Percentiles rank a stretch among this genome's conserved stretches.
These are phyloP conservation scores for Neurospora sp. DNA, from an alignment of 495 filamentous ascomycete genomes.

Conservation along the genomic window DNA sequence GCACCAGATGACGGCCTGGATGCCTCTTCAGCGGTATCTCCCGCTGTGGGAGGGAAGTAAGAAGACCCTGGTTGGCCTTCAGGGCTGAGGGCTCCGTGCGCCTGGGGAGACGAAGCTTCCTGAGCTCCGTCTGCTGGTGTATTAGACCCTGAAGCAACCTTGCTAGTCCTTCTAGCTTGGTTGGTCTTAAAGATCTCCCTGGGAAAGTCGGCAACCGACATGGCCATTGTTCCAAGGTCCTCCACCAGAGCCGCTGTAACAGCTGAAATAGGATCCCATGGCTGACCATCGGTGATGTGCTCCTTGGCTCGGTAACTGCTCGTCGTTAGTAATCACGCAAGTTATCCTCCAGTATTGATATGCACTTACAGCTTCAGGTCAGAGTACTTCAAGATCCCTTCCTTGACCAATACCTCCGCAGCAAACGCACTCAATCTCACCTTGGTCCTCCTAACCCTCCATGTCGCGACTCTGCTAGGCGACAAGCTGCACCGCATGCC, in stretches of 20 bases:
- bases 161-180: not conserved
- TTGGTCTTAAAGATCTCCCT: slow-evolving; percentile 49
- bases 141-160: not conserved
- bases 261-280: slow-evolving; percentile 62
- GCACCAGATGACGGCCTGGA: not conserved
- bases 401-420: slow-evolving; percentile 51
- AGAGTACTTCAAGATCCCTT: slow-evolving; percentile 49
- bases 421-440: slow-evolving; percentile 59
- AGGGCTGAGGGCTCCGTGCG: not conserved
- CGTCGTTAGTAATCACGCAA: slow-evolving; percentile 9
- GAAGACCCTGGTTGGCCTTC: not conserved
- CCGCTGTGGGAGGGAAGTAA: not conserved
- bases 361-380: slow-evolving; percentile 56
- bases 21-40: not conserved
- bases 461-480: slow-evolving; percentile 56
- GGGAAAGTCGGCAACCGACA: slow-evolving; percentile 77
- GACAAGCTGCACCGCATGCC: slow-evolving; percentile 52
- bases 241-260: slow-evolving; percentile 64
- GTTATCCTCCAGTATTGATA: not conserved
- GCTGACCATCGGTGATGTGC: slow-evolving; percentile 62
- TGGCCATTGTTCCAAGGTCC: slow-evolving; percentile 60
- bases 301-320: slow-evolving; percentile 53
- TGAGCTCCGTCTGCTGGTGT: slow-evolving; percentile 1
- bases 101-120: not conserved
- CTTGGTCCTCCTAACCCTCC: slow-evolving; percentile 54